These are phyloP conservation scores for Saprolegnia diclina DNA, from an alignment of 352 stramenopile species.

Conservation along the genomic window DNA sequence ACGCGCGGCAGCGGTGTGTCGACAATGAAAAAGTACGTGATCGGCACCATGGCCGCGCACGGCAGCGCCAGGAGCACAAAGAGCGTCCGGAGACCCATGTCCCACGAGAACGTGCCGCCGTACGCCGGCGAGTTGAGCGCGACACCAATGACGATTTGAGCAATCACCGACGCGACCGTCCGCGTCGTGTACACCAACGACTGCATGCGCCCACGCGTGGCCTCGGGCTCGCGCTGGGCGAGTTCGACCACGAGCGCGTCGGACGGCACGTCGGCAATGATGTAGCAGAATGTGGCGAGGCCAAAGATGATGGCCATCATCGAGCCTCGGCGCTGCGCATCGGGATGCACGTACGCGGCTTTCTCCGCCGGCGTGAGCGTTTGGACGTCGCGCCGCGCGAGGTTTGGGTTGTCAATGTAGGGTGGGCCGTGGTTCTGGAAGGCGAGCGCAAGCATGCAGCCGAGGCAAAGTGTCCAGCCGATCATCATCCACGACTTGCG, in stretches of 20 bases:
- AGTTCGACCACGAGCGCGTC: constrained; percentile 50
- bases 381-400: not conserved
- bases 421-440: constrained; percentile 12
- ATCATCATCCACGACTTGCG: constrained; percentile 68
- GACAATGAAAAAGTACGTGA: constrained; percentile 18
- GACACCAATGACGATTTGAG: constrained; percentile 46
- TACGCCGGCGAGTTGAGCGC: constrained; percentile 53
- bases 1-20: constrained; percentile 10
- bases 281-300: constrained; percentile 43
- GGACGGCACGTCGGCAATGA: constrained; percentile 41
- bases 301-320: constrained; percentile 58
- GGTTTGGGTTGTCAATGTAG: not conserved
- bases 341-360: constrained; percentile 29
- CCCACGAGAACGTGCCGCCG: constrained; percentile 43
- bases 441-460: constrained; percentile 25
- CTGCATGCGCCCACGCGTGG: constrained; percentile 40
- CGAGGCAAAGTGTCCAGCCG: constrained; percentile 39
- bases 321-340: constrained; percentile 37
- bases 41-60: constrained; percentile 18
- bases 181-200: constrained; percentile 43
- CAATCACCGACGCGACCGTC: constrained; percentile 35
- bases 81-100: constrained; percentile 46
- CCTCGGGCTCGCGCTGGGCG: constrained; percentile 44
- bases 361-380: not conserved
- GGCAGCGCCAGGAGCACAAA: constrained; percentile 31